A percentile compares a stretch with the other conserved stretches of the same genome.
phyloP scores from a whole-genome alignment of 805 yeast species.

The Saccharomyces jurei region DNA sequence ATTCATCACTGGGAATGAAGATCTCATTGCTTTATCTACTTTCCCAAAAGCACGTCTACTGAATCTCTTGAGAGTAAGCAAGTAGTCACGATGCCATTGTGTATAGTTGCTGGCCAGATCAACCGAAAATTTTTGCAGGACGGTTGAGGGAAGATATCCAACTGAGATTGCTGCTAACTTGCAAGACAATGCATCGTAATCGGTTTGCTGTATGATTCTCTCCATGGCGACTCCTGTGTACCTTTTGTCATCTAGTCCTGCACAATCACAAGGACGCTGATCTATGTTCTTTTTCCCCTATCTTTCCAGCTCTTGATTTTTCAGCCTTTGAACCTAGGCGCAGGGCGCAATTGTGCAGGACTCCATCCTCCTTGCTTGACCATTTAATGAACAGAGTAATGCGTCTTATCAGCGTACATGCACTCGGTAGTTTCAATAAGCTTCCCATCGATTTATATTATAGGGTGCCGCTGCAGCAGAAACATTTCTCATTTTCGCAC shows the following conservation, averaged over 20 bases:
- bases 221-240: conserved; percentile 12
- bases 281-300: neutral
- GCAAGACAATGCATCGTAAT: conserved; percentile 64
- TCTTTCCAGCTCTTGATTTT: neutral
- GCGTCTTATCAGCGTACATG: neutral
- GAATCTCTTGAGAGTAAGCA: conserved; percentile 11
- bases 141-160: conserved; percentile 39
- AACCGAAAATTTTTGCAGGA: conserved; percentile 13
- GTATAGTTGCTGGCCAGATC: conserved; percentile 10
- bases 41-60: conserved; percentile 16
- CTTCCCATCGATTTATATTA: neutral
- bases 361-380: neutral
- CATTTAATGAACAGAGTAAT: neutral
- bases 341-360: neutral
- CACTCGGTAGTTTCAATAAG: neutral
- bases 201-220: conserved; percentile 39
- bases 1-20: conserved; percentile 58
- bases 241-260: neutral
- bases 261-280: neutral
- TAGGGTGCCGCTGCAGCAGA: neutral
- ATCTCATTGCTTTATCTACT: conserved; percentile 11
- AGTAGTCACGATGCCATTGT: conserved; percentile 20
- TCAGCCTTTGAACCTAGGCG: neutral
- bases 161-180: conserved; percentile 44
- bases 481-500: neutral